These are phyloP conservation scores for Mollisia scopiformis DNA, from an alignment of 2,329 filamentous ascomycete genomes.

Conservation along the genomic window DNA sequence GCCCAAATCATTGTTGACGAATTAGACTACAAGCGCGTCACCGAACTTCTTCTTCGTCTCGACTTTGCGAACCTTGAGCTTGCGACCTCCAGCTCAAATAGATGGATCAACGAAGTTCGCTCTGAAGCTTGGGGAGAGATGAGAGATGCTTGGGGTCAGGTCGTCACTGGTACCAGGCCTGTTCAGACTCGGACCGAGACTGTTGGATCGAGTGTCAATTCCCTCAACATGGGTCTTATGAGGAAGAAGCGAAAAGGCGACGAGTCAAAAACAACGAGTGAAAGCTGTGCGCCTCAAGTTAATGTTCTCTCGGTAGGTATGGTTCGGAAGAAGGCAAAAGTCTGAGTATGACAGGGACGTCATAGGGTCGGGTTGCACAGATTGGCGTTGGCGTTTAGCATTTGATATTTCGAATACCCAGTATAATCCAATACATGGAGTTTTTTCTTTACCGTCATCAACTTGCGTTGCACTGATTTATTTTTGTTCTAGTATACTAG, in stretches of 20 bases:
- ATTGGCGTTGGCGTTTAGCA: neutral
- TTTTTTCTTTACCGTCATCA: neutral
- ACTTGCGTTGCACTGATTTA: too few relatives aligned
- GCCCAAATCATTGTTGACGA: conserved; percentile 67
- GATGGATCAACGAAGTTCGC: conserved; percentile 72
- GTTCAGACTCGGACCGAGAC: conserved; percentile 24
- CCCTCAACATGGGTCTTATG: conserved; percentile 44
- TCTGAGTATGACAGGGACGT: too few relatives aligned
- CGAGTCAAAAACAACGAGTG: conserved; percentile 15
- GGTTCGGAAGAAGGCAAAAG: conserved; percentile 61
- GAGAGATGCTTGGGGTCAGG: conserved; percentile 53
- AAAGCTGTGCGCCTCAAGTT: conserved; percentile 28
- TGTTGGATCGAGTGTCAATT: conserved; percentile 35
- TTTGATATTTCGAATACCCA: neutral
- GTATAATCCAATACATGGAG: neutral
- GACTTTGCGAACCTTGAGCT: conserved; percentile 71
- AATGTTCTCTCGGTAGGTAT: conserved; percentile 55
- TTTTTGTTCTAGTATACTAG: too few relatives aligned
- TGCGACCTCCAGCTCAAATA: conserved; percentile 64
- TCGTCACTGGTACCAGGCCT: conserved; percentile 49
- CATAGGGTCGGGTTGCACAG: neutral
- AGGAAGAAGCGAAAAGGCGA: conserved; percentile 53
- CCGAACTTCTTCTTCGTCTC: conserved; percentile 71
- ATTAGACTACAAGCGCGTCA: conserved; percentile 65
- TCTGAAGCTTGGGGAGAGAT: conserved; percentile 38